A percentile compares a stretch with the other conserved stretches of the same genome.
Evolutionary conservation across 129 eudicot genomes (phyloP).

Genomic region (Saposhnikovia divaricata): DNA sequence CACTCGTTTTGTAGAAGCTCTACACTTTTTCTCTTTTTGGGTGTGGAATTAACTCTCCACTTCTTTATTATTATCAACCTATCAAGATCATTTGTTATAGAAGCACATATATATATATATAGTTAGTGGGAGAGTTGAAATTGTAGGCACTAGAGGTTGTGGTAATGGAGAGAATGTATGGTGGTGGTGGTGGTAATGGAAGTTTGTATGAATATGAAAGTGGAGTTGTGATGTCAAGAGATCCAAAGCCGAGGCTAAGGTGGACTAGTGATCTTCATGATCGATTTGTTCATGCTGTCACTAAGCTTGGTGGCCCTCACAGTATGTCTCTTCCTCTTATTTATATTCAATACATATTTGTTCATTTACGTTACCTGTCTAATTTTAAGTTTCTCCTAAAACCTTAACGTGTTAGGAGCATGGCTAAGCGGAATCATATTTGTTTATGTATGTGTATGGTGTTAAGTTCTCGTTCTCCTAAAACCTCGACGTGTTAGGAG

Average conservation of each 20-base stretch:
- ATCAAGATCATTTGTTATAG: slow-evolving; percentile 3
- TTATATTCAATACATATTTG: not conserved
- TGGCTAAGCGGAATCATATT: no score
- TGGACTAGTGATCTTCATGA: slow-evolving; percentile 97
- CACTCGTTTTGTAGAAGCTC: slow-evolving; percentile 9
- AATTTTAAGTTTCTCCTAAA: no score
- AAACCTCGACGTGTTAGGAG: no score
- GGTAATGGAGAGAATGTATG: slow-evolving; percentile 45
- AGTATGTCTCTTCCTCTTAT: slow-evolving; percentile 38
- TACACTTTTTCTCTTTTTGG: not conserved
- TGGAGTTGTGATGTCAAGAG: slow-evolving; percentile 88
- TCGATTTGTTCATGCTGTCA: slow-evolving; percentile 90
- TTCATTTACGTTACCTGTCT: no score
- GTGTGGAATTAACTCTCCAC: slow-evolving; percentile 13
- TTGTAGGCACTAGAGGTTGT: not conserved
- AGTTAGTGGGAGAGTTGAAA: not conserved
- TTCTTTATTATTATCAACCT: slow-evolving; percentile 7
- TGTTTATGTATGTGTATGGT: no score
- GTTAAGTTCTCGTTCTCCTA: no score
- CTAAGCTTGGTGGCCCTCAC: slow-evolving; percentile 95
- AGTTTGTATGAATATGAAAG: slow-evolving; percentile 37
- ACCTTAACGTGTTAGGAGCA: no score
- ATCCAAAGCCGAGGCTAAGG: slow-evolving; percentile 85
- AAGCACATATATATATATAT: not conserved
- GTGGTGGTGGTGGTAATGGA: slow-evolving; percentile 20